Base-by-base conservation (phyloP, 305 asterid genomes). In the Fraxinus dipetala region DNA sequence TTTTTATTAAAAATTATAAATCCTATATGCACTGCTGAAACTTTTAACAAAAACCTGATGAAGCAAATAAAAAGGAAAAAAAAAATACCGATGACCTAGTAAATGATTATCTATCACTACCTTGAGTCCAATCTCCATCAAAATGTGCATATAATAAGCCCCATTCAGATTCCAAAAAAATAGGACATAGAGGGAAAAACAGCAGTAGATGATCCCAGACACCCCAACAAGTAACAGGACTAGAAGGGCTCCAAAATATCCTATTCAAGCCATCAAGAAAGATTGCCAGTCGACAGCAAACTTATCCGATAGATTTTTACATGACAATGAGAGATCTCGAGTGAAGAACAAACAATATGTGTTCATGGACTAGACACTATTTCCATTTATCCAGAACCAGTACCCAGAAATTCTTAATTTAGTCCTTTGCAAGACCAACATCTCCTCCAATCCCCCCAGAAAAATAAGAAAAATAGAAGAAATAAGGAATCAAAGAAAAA, bases 131-230 rank as follows among this genome's bases (percentile, higher is more conserved):
- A 79, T 79, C 56, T 63, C 79, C 73, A 14, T 63, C 26, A 43
- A 30, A 78, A 70, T 38, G 31, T n/a, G 67, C 84, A 36, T 73
- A 74, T 74, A 67, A 75, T 31, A 77, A 75, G 43, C 81, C 38
- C 69, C 14, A n/a, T 20, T 76, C 34, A 59, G 8, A 63, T 76
- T 63, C 34, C 32, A 7, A 13, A 40, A 3, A 38, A 38, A 18
- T 43, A 24, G 28, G 67, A 74, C 48, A 35, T 3, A 76, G 61
- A 70, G 59, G 34, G 34, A 54, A n/a, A 61, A 77, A 28, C 70
- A 81, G 77, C 79, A 34, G 69, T 35, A 36, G 73, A 73, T 56
- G 85, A 63, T 77, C 78, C 38, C 61, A 56, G 56, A 75, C 18
- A 24, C 51, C 43, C 77, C 4, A 43, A 78, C 69, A 51, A 73